A percentile compares a stretch with the other conserved stretches of the same genome.
Evolutionary conservation across 148 eudicot species (phyloP).

Genomic region (Drosera capensis): DNA sequence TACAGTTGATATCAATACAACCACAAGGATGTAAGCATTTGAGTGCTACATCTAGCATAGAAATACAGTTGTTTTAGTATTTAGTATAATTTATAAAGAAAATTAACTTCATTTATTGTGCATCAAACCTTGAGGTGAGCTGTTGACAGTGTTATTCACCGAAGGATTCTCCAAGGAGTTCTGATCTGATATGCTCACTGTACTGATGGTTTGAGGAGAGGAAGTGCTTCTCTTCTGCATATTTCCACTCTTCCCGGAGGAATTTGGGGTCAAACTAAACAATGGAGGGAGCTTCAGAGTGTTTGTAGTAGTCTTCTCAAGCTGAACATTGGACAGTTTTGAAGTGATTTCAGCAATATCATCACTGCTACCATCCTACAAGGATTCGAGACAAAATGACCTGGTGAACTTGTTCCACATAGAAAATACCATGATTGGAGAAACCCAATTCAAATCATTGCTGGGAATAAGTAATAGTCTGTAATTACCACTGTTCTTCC

Average conservation of each 20-base stretch:
- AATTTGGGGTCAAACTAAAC: slow-evolving; percentile 73
- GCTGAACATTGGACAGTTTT: slow-evolving; percentile 49
- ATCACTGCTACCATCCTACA: slow-evolving; percentile 53
- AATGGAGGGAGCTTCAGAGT: slow-evolving; percentile 84
- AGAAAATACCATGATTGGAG: background rate
- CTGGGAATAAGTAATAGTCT: background rate
- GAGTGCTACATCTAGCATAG: background rate
- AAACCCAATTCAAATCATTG: background rate
- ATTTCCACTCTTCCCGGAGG: slow-evolving; percentile 63
- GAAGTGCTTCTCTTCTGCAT: slow-evolving; percentile 31
- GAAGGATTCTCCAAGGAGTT: slow-evolving; percentile 29
- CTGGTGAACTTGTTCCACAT: background rate
- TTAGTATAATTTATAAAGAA: no score
- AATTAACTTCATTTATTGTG: background rate
- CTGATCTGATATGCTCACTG: slow-evolving; percentile 37
- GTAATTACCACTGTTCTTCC: slow-evolving; percentile 48
- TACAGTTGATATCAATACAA: background rate
- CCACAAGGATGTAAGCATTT: background rate
- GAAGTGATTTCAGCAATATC: slow-evolving; percentile 56
- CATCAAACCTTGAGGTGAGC: slow-evolving; percentile 38
- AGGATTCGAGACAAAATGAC: slow-evolving; percentile 6
- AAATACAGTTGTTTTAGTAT: no score
- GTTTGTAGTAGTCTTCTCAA: slow-evolving; percentile 64
- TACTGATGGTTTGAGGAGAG: slow-evolving; percentile 28
- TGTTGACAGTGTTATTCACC: slow-evolving; percentile 26